Percentiles rank a stretch among this genome's conserved stretches.
Evolutionary conservation across 345 rosid genomes (phyloP).

Genomic region (Heritiera fomes): DNA sequence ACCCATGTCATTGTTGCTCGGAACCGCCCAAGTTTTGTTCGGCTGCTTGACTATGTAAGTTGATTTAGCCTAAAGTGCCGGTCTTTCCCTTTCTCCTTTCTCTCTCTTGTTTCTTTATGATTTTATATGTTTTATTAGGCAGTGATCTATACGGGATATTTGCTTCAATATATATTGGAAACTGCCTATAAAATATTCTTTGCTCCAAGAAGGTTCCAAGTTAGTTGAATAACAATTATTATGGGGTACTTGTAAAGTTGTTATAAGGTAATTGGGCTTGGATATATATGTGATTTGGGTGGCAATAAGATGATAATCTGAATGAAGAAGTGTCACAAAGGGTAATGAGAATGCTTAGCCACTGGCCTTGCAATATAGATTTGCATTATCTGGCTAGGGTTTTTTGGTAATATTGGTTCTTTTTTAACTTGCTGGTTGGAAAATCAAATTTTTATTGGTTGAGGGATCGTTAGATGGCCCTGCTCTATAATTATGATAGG

Average conservation of each 20-base stretch:
- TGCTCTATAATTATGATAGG: background rate
- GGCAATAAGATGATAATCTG: conserved; percentile 4
- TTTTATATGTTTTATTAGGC: background rate
- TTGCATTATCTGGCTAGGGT: conserved; percentile 7
- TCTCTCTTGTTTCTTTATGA: background rate
- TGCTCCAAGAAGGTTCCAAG: background rate
- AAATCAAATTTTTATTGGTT: conserved; percentile 5
- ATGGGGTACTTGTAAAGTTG: conserved; percentile 3
- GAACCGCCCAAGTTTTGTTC: conserved; percentile 45
- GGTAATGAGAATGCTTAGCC: conserved; percentile 9
- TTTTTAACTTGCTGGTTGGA: background rate
- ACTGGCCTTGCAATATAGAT: no score
- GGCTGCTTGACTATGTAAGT: conserved; percentile 75
- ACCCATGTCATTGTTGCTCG: conserved; percentile 45
- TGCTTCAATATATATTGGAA: background rate
- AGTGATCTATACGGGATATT: background rate
- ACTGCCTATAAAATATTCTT: conserved; percentile 4
- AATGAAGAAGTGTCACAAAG: conserved; percentile 1
- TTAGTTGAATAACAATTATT: conserved; percentile 1
- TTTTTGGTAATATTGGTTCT: background rate
- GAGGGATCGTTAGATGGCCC: background rate
- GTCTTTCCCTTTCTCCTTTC: background rate
- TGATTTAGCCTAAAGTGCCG: conserved; percentile 5
- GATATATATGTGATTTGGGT: background rate
- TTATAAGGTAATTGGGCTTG: background rate